phyloP scores from a whole-genome alignment of 371 early-diverging fungal species.

The Mortierella sp. region DNA sequence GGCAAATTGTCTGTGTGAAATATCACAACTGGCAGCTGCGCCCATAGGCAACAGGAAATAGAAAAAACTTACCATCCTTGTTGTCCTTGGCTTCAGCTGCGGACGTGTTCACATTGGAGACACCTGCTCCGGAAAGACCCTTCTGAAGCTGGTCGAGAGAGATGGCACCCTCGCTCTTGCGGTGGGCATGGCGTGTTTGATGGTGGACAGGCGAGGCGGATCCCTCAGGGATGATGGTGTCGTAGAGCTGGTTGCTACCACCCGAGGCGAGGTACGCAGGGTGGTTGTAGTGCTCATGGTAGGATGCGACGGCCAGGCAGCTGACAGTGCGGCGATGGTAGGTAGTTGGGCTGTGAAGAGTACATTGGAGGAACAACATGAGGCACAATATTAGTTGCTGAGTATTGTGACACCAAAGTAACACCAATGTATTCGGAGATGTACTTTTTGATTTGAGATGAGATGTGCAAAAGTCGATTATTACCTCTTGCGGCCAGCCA shows the following conservation, averaged over 20 bases:
- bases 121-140: constrained; percentile 36
- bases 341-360: constrained; percentile 13
- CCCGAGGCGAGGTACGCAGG: constrained; percentile 28
- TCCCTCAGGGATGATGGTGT: constrained; percentile 36
- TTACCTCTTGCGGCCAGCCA: constrained; percentile 37
- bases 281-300: constrained; percentile 47
- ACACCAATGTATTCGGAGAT: not conserved
- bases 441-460: not conserved
- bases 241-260: constrained; percentile 38
- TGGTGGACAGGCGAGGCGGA: constrained; percentile 49
- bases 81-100: constrained; percentile 15
- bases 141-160: constrained; percentile 44
- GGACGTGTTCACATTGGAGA: constrained; percentile 11
- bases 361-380: not conserved
- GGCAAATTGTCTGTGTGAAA: constrained; percentile 10
- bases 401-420: not conserved
- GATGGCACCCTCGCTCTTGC: constrained; percentile 52
- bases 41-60: not conserved
- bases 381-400: not conserved
- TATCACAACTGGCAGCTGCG: not conserved
- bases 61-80: constrained; percentile 24
- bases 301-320: constrained; percentile 47
- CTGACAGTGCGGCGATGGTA: constrained; percentile 56
- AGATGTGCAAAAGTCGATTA: not conserved
- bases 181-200: constrained; percentile 46